These are phyloP conservation scores for Suillus paluster DNA, from an alignment of 768 basidiomycete genomes.

Conservation along the genomic window DNA sequence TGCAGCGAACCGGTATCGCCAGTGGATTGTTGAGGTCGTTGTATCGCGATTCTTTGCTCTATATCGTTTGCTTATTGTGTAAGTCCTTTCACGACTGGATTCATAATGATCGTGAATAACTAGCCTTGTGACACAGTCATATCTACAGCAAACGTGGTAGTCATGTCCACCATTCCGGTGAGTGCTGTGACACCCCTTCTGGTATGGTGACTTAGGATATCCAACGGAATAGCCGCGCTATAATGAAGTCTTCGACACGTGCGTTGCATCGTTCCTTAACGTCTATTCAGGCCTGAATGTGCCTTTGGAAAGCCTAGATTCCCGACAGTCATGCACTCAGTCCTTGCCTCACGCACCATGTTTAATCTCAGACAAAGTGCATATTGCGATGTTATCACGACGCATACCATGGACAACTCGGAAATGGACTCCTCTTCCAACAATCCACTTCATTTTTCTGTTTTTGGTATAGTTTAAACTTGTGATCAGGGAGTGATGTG, in stretches of 20 bases:
- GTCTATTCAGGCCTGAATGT: background rate
- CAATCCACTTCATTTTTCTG: background rate
- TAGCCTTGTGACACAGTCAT: background rate
- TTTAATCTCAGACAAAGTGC: slow-evolving; percentile 11
- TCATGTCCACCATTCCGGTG: slow-evolving; percentile 9
- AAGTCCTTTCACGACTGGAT: background rate
- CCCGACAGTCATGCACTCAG: slow-evolving; percentile 6
- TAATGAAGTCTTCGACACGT: slow-evolving; percentile 11
- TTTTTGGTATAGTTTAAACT: background rate
- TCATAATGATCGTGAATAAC: background rate
- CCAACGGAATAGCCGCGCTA: slow-evolving; percentile 2
- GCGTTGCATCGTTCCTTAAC: background rate
- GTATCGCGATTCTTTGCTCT: slow-evolving; percentile 8
- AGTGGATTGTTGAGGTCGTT: background rate
- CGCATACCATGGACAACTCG: background rate
- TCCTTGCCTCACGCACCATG: slow-evolving; percentile 11
- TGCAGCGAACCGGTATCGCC: background rate
- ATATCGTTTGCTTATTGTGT: slow-evolving; percentile 6
- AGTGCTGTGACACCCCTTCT: background rate
- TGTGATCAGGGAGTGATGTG: background rate
- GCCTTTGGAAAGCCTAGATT: background rate
- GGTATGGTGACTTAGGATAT: background rate
- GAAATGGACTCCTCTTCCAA: background rate
- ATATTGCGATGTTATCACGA: background rate
- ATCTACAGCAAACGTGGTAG: background rate